Percentiles rank a stretch among this genome's conserved stretches.
These are phyloP conservation scores for Thecamonas trahens DNA, from an alignment of 78 protist genomes.

Conservation along the genomic window DNA sequence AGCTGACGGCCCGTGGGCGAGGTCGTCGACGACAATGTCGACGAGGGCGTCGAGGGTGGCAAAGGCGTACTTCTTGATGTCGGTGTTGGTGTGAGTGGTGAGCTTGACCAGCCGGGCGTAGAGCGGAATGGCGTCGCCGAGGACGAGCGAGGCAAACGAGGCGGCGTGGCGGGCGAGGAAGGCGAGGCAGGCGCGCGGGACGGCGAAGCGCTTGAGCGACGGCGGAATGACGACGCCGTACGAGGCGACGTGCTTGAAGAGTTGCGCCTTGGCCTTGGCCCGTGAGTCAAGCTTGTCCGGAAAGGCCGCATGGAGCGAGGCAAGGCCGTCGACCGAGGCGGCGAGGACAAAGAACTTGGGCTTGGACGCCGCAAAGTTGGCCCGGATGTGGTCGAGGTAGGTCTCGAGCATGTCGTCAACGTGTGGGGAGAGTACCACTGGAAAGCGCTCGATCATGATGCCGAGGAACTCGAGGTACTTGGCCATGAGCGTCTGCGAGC, in stretches of 20 bases:
- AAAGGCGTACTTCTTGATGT: conserved; percentile 40
- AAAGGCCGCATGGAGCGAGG: not conserved
- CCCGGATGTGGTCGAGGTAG: not conserved
- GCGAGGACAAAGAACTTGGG: not conserved
- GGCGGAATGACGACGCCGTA: too few species aligned
- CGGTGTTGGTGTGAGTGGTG: conserved; percentile 20
- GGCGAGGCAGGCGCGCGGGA: not conserved
- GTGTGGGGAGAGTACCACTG: not conserved
- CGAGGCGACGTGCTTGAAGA: too few species aligned
- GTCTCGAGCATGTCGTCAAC: not conserved
- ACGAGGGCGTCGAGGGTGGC: conserved; percentile 38
- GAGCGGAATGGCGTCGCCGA: not conserved
- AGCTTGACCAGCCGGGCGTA: not conserved
- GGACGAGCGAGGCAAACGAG: not conserved
- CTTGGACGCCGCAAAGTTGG: not conserved
- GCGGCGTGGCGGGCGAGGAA: not conserved
- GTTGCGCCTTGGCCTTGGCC: too few species aligned
- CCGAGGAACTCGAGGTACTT: conserved; percentile 4
- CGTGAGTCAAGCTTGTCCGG: not conserved
- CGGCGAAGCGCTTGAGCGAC: not conserved
- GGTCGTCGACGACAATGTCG: conserved; percentile 5
- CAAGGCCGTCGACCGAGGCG: too few species aligned
- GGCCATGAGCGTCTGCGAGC: too few species aligned
- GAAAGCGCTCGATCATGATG: conserved; percentile 3
- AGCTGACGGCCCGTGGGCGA: not conserved